Percentiles rank a stretch among this genome's conserved stretches.
Conservation (phyloP, 352 stramenopile genomes). For the Globisporangium viniferum region DNA sequence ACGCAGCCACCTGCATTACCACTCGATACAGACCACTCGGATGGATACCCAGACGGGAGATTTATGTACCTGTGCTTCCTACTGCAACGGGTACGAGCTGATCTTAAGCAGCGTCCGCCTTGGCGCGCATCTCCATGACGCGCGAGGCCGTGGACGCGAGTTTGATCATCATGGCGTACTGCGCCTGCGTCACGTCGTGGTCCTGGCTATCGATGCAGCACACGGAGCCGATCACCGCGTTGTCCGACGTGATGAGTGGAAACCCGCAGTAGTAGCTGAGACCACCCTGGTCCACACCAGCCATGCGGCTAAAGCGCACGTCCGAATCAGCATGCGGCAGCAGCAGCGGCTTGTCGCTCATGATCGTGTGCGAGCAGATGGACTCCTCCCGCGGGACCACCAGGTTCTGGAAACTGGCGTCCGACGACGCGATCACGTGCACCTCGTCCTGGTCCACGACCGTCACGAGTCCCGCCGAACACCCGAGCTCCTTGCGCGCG, state of each 20-base stretch:
- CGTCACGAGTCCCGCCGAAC: constrained; percentile 43
- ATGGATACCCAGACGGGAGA: too few species aligned
- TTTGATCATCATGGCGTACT: constrained; percentile 48
- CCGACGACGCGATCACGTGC: constrained; percentile 47
- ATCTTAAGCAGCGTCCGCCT: background rate
- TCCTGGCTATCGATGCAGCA: constrained; percentile 47
- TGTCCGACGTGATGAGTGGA: constrained; percentile 34
- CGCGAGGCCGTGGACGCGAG: constrained; percentile 42
- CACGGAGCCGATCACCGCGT: constrained; percentile 43
- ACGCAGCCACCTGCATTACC: too few species aligned
- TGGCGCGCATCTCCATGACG: constrained; percentile 30
- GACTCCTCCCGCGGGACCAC: constrained; percentile 40
- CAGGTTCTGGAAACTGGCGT: constrained; percentile 26
- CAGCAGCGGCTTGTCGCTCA: constrained; percentile 50
- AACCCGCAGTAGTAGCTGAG: constrained; percentile 69
- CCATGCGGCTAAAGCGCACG: constrained; percentile 49
- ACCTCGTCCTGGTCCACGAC: constrained; percentile 34
- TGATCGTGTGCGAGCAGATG: constrained; percentile 59
- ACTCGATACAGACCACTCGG: background rate
- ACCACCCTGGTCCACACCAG: constrained; percentile 23
- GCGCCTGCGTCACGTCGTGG: constrained; percentile 44
- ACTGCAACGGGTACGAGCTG: too few species aligned
- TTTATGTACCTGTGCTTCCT: too few species aligned
- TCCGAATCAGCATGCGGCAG: constrained; percentile 54
- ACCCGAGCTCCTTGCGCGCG: constrained; percentile 26